Conservation (phyloP, 257 asterid genomes). For the Ballota nigra region DNA sequence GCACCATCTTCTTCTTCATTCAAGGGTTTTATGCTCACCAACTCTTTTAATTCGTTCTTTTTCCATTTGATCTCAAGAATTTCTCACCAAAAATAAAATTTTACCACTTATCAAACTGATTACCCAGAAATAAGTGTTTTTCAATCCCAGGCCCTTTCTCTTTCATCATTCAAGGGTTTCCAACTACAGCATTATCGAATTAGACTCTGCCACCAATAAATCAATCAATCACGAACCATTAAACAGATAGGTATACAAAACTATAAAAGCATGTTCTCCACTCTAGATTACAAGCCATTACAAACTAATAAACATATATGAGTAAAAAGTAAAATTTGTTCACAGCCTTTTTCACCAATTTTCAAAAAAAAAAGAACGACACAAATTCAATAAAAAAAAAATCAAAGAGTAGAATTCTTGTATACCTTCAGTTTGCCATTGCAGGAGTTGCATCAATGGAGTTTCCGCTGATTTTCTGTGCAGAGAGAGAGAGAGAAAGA, state of each 20-base stretch:
- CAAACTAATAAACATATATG: constrained; percentile 12
- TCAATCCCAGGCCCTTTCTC: neutral
- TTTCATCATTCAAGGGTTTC: constrained; percentile 25
- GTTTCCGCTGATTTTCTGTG: constrained; percentile 22
- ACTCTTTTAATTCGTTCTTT: neutral
- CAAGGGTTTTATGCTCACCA: neutral
- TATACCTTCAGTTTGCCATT: constrained; percentile 41
- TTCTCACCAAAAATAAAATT: neutral
- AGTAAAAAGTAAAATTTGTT: neutral
- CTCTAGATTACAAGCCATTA: constrained; percentile 14
- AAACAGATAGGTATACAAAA: constrained; percentile 18
- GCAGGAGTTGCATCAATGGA: constrained; percentile 32
- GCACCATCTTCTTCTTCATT: neutral
- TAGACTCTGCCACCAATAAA: constrained; percentile 13
- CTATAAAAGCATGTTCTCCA: constrained; percentile 15
- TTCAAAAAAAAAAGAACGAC: constrained; percentile 24
- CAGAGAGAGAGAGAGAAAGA: neutral
- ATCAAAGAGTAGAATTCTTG: constrained; percentile 4
- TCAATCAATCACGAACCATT: constrained; percentile 27
- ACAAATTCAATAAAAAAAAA: constrained; percentile 16
- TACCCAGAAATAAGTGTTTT: constrained; percentile 21
- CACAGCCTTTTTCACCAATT: constrained; percentile 6
- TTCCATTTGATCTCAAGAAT: constrained; percentile 22
- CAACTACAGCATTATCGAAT: constrained; percentile 16
- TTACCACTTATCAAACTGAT: constrained; percentile 3